phyloP scores from a whole-genome alignment of 805 yeast genomes.

The Hanseniaspora lindneri region DNA sequence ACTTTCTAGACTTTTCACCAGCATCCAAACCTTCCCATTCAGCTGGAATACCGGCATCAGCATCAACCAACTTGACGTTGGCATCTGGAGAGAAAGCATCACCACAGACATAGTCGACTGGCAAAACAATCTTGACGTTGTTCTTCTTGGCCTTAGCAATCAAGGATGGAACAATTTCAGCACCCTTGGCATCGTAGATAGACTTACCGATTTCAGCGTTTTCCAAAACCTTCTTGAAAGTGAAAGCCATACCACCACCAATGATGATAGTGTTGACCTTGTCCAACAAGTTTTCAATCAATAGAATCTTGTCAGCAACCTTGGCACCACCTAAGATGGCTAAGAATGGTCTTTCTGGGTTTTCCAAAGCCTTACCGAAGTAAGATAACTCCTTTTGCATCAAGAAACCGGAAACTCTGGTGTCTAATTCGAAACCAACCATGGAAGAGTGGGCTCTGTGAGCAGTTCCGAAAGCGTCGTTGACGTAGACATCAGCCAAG shows the following conservation, averaged over 20 bases:
- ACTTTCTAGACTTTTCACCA: conserved; percentile 78
- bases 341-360: conserved; percentile 95
- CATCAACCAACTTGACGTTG: conserved; percentile 67
- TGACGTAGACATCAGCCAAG: conserved; percentile 91
- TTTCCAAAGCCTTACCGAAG: conserved; percentile 96
- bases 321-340: conserved; percentile 99
- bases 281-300: conserved; percentile 91
- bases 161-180: conserved; percentile 85
- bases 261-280: conserved; percentile 89
- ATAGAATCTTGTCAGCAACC: conserved; percentile 96
- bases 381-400: conserved; percentile 94
- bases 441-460: conserved; percentile 99
- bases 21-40: conserved; percentile 92
- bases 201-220: conserved; percentile 83
- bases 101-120: conserved; percentile 92
- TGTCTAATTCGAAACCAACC: conserved; percentile 93
- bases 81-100: conserved; percentile 92
- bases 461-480: conserved; percentile 98
- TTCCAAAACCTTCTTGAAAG: conserved; percentile 89
- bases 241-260: conserved; percentile 99
- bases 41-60: conserved; percentile 86
- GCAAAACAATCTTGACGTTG: conserved; percentile 85
- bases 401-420: conserved; percentile 97
- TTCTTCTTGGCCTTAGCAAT: conserved; percentile 93
- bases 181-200: conserved; percentile 84